Percentiles rank a stretch among this genome's conserved stretches.
Conservation (phyloP, 257 asterid species). For the Primulina eburnea region DNA sequence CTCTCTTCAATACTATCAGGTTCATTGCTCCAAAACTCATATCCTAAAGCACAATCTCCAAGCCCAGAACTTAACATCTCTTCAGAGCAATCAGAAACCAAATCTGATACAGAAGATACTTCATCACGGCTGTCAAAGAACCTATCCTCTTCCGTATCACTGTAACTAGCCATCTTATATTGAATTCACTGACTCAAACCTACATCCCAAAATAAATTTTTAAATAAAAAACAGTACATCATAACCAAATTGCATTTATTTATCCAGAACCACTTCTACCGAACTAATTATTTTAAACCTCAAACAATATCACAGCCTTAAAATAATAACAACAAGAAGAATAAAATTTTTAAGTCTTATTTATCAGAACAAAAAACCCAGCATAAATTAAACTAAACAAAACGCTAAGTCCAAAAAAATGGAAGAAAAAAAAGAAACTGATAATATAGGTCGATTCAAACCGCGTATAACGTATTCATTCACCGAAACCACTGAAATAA, state of each 20-base stretch:
- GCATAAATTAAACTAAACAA: not conserved
- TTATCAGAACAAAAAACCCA: not conserved
- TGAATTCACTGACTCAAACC: constrained; percentile 35
- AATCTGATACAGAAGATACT: constrained; percentile 42
- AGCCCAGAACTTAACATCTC: constrained; percentile 35
- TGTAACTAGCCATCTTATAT: constrained; percentile 40
- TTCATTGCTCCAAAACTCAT: constrained; percentile 66
- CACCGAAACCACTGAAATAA: not conserved
- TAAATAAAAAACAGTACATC: constrained; percentile 18
- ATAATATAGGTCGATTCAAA: constrained; percentile 13
- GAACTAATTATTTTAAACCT: not conserved
- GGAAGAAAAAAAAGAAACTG: not conserved
- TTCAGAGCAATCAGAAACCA: constrained; percentile 49
- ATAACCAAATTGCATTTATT: constrained; percentile 2
- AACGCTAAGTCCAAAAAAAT: not conserved
- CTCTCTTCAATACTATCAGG: constrained; percentile 64
- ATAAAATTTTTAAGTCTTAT: not conserved
- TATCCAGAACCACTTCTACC: not conserved
- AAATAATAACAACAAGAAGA: not conserved
- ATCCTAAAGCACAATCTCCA: constrained; percentile 43
- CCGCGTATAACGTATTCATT: not conserved
- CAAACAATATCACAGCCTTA: not conserved
- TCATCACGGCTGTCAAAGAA: constrained; percentile 66
- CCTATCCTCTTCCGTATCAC: constrained; percentile 46
- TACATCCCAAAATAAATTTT: constrained; percentile 23